phyloP scores from a whole-genome alignment of 208 protist species.

The Crithidia acanthocephali region DNA sequence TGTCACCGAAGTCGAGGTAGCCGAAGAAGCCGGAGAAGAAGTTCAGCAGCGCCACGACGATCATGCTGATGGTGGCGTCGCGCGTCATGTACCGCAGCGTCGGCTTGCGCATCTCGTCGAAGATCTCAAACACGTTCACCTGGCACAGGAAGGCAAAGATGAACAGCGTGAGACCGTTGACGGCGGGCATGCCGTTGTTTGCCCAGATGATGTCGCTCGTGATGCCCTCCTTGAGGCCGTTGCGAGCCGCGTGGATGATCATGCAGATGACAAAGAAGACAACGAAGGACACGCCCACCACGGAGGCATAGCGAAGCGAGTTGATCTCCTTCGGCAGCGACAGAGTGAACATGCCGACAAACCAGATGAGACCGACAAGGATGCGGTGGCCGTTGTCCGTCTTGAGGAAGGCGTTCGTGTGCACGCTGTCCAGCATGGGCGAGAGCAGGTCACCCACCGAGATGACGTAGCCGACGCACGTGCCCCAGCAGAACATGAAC shows the following conservation, averaged over 20 bases:
- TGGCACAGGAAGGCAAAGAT: constrained; percentile 86
- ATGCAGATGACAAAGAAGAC: constrained; percentile 81
- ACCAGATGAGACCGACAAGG: constrained; percentile 52
- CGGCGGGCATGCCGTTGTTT: constrained; percentile 43
- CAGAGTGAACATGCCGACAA: constrained; percentile 71
- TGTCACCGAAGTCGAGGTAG: constrained; percentile 73
- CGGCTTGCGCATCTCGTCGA: constrained; percentile 64
- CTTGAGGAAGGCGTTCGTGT: constrained; percentile 50
- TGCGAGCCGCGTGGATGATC: constrained; percentile 63
- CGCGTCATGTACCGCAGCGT: constrained; percentile 51
- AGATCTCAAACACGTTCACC: constrained; percentile 80
- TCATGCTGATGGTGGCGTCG: constrained; percentile 66
- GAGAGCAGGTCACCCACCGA: constrained; percentile 68
- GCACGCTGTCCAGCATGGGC: constrained; percentile 44
- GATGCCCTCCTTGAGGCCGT: constrained; percentile 47
- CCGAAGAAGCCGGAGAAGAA: constrained; percentile 77
- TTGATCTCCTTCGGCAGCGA: constrained; percentile 89
- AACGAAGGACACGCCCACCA: constrained; percentile 73
- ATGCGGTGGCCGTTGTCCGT: constrained; percentile 49
- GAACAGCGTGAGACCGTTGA: constrained; percentile 75
- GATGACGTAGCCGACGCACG: constrained; percentile 83
- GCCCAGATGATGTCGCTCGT: constrained; percentile 38
- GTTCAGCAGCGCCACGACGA: constrained; percentile 55
- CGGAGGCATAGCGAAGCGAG: constrained; percentile 82
- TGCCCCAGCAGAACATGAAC: constrained; percentile 85